Evolutionary conservation across 1,284 basidiomycete species (phyloP), one percentile per base, ranked within the genome.

Genomic region (Porodaedalea pini): DNA sequence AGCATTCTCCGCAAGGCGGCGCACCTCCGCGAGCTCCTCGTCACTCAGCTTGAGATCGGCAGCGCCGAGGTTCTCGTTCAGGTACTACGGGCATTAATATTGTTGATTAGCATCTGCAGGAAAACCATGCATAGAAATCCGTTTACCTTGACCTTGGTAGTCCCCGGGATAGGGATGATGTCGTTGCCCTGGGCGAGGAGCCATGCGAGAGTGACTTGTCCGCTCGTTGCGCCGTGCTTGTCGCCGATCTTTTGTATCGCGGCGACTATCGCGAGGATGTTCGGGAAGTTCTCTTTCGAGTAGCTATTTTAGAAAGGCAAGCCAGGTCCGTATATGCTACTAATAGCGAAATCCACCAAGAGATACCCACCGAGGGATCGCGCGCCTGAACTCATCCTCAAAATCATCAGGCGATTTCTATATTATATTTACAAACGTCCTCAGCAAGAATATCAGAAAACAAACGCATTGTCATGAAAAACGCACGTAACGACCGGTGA

Each of bases 181-280:
- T 80, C 76, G 15, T 73, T 68, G 8, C 78, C 79, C 68, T 80
- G 80, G 13, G 75, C 76, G 19, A 83, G 70, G 15, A 85, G 62
- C 85, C 85, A 88, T 0, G 86, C 82, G 10, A 88, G 72, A 0
- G 76, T 68, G 15, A 85, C 71, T 66, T 87, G 85, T 0, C 79
- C 76, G 0, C 81, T 58, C 0, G 83, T 81, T 2, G 76, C 76
- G 17, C 71, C 67, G 62, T 83, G 74, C 54, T 69, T 73, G 41
- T 68, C 62, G 1, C 77, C 82, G 25, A 85, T 71, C 3, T 64
- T 60, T 36, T 72, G 65, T 13, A 88, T 66, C 27, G 70, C 71
- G 7, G 78, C 71, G 2, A 78, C 79, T 4, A 87, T 66, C 15
- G 75, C 68, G n/a, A 84, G 66, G 53, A 86, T 80, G 52, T 80